A percentile compares a stretch with the other conserved stretches of the same genome.
Evolutionary conservation across 2,329 filamentous ascomycete species (phyloP).

Genomic region (Calonectria pseudoturangicola): DNA sequence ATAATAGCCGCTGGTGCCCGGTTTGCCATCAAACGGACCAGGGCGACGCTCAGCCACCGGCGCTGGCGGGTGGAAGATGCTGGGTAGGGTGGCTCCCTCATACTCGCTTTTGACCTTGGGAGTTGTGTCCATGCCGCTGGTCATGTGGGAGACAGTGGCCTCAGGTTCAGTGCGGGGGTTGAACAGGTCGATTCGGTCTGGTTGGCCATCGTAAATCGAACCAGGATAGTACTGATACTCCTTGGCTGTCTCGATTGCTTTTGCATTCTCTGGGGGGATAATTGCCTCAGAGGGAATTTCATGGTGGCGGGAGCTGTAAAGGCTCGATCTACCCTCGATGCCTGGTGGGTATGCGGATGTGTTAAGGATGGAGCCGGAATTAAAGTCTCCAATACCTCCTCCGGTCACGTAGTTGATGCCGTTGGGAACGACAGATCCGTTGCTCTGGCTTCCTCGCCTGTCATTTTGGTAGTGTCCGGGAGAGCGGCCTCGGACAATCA

Average conservation of each 20-base stretch:
- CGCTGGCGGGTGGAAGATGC: slow-evolving; percentile 66
- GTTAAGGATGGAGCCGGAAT: slow-evolving; percentile 61
- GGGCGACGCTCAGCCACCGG: slow-evolving; percentile 61
- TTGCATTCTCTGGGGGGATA: slow-evolving; percentile 71
- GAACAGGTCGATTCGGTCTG: slow-evolving; percentile 72
- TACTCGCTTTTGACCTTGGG: slow-evolving; percentile 71
- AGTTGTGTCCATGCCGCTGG: slow-evolving; percentile 55
- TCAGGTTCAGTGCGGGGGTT: slow-evolving; percentile 61
- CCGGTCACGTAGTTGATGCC: slow-evolving; percentile 67
- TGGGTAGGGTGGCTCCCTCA: slow-evolving; percentile 66
- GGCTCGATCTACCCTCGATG: slow-evolving; percentile 54
- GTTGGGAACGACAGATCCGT: slow-evolving; percentile 79
- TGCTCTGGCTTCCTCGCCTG: slow-evolving; percentile 80
- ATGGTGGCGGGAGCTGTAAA: slow-evolving; percentile 69
- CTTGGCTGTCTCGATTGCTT: slow-evolving; percentile 68
- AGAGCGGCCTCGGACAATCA: slow-evolving; percentile 90
- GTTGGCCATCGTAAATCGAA: slow-evolving; percentile 68
- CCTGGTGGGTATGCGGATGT: slow-evolving; percentile 50
- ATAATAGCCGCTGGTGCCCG: slow-evolving; percentile 72
- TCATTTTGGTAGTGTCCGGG: slow-evolving; percentile 87
- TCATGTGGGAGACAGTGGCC: slow-evolving; percentile 58
- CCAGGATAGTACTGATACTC: slow-evolving; percentile 74
- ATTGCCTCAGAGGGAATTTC: slow-evolving; percentile 71
- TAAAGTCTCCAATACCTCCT: slow-evolving; percentile 55
- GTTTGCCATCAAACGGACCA: slow-evolving; percentile 72